phyloP scores from a whole-genome alignment of 2,329 filamentous ascomycete species.

The Onygena corvina region DNA sequence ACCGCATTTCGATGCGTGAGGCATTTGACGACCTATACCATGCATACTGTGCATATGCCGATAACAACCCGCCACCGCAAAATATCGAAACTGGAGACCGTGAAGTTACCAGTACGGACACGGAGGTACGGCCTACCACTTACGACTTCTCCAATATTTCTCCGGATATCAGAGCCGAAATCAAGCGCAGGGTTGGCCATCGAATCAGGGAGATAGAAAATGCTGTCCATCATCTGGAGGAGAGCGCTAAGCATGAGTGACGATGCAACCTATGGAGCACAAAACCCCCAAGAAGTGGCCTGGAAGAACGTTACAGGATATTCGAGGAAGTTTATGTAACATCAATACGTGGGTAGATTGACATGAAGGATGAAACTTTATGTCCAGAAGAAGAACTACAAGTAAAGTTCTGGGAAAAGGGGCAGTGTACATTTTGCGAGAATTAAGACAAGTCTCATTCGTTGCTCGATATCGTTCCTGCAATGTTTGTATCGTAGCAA shows the following conservation, averaged over 20 bases:
- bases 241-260: conserved; percentile 21
- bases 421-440: too few species aligned
- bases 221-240: conserved; percentile 34
- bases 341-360: too few species aligned
- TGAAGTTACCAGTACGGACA: conserved; percentile 6
- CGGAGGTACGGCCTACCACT: conserved; percentile 21
- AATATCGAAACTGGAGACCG: conserved; percentile 10
- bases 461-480: too few species aligned
- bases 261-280: neutral
- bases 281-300: neutral
- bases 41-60: conserved; percentile 28
- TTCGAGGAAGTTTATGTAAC: too few species aligned
- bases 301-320: neutral
- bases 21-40: conserved; percentile 31
- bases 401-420: too few species aligned
- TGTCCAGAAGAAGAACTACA: too few species aligned
- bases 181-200: conserved; percentile 34
- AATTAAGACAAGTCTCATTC: too few species aligned
- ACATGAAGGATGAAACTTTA: too few species aligned
- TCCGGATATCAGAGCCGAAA: conserved; percentile 29
- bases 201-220: conserved; percentile 37
- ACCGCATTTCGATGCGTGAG: conserved; percentile 36
- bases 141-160: conserved; percentile 24
- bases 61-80: conserved; percentile 6
- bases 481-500: too few species aligned